phyloP scores from a whole-genome alignment of 176 grass and related monocot species.

The Aegilops longissima region DNA sequence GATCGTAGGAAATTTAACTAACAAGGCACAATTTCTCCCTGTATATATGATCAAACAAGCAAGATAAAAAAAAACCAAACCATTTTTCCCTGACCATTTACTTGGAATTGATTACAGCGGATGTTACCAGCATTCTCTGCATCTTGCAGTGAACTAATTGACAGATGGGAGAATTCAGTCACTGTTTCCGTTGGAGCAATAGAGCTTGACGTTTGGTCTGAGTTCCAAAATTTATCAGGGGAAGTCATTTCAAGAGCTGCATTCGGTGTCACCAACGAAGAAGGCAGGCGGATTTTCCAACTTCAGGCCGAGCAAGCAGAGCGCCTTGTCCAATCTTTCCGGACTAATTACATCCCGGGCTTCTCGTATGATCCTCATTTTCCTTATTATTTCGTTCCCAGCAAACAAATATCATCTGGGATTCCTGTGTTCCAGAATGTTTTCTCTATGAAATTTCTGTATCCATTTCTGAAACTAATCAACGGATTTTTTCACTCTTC shows the following conservation, averaged over 20 bases:
- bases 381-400: background rate
- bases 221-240: slow-evolving; percentile 50
- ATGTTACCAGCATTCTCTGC: slow-evolving; percentile 53
- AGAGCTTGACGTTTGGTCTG: slow-evolving; percentile 50
- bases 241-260: slow-evolving; percentile 64
- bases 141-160: slow-evolving; percentile 42
- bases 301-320: slow-evolving; percentile 51
- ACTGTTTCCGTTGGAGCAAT: slow-evolving; percentile 14
- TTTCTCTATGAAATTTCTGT: background rate
- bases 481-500: background rate
- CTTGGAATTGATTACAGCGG: slow-evolving; percentile 32
- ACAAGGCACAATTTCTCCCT: background rate
- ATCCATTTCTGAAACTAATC: background rate
- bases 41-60: background rate
- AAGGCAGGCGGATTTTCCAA: slow-evolving; percentile 43
- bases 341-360: slow-evolving; percentile 42
- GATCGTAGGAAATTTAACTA: background rate
- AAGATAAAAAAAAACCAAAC: slow-evolving; percentile 15
- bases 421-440: background rate
- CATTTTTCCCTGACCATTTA: background rate
- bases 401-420: no score
- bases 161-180: slow-evolving; percentile 43
- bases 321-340: slow-evolving; percentile 28
- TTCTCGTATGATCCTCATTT: slow-evolving; percentile 34
- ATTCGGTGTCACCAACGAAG: slow-evolving; percentile 49